Percentiles rank a stretch among this genome's conserved stretches.
Conservation (phyloP, 2,329 filamentous ascomycete species). For the Ascochyta rabiei region DNA sequence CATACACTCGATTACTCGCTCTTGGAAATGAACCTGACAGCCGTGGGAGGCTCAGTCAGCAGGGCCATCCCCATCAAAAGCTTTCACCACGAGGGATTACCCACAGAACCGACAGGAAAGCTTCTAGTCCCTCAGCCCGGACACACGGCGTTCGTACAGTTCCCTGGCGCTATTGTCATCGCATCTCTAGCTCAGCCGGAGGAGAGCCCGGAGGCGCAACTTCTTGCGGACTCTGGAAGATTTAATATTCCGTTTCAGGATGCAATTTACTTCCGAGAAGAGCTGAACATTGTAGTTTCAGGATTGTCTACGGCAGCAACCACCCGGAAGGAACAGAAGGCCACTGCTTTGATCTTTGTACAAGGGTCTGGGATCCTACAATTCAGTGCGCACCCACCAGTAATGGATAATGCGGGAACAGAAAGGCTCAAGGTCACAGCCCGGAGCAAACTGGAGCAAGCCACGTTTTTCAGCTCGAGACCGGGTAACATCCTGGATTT, state of each 20-base stretch:
- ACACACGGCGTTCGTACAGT: constrained; percentile 80
- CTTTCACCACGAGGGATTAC: constrained; percentile 51
- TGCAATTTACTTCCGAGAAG: constrained; percentile 74
- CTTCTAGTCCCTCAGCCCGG: constrained; percentile 79
- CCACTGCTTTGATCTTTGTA: constrained; percentile 60
- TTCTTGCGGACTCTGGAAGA: constrained; percentile 57
- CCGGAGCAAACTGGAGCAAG: constrained; percentile 90
- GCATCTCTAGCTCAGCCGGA: constrained; percentile 72
- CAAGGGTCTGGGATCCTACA: constrained; percentile 64
- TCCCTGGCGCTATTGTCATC: constrained; percentile 78
- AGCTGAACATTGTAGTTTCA: constrained; percentile 56
- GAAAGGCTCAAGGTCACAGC: constrained; percentile 68
- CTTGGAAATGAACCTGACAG: constrained; percentile 70
- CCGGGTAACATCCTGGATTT: constrained; percentile 89
- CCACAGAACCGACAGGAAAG: constrained; percentile 48
- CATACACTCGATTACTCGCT: constrained; percentile 68
- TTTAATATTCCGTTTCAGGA: constrained; percentile 74
- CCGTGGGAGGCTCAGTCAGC: constrained; percentile 61
- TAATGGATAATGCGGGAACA: constrained; percentile 58
- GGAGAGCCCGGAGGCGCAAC: constrained; percentile 76
- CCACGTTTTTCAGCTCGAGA: constrained; percentile 86
- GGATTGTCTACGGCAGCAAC: constrained; percentile 57
- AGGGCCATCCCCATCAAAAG: constrained; percentile 70
- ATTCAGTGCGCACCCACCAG: constrained; percentile 60
- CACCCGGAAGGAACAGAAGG: constrained; percentile 44